Evolutionary conservation across 1,284 basidiomycete species (phyloP), one percentile per base, ranked within the genome.

Genomic region (Leccinum fuscescens): DNA sequence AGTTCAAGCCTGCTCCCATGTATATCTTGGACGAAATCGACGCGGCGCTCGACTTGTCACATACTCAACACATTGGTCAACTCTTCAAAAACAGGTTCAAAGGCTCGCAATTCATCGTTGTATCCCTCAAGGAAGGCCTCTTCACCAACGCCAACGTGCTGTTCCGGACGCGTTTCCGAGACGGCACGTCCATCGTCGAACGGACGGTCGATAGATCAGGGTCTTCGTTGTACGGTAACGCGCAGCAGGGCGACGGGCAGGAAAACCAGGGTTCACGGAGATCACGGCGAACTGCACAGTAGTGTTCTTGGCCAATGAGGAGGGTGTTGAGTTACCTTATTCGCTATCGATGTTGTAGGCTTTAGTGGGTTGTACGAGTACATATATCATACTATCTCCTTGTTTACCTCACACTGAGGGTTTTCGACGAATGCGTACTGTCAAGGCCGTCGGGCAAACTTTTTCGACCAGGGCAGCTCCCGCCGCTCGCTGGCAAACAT

Each of bases 1-100:
- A 98, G 76, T 98, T 98, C 85, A 98, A 98, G 74, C 95, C 96
- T 2, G 96, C 96, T n/a, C 97, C 95, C 0, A 96, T 99, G 94
- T 98, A 99, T 76, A 98, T 99, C 71, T 84, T 99, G 22, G 97
- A 99, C 78, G 97, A 99, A 78, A 97, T 99, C 68, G 95, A 98
- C 76, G 94, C 96, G 0, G 96, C 96, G 5, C 85, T 98, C 50
- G 96, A 99, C 78, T 79, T 98, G 22, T 95, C 93, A 53, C 96
- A 98, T 71, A 98, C 96, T 7, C 91, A 97, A 71, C 94, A 98
- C 76, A 98, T 99, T 64, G 96, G 96, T 24, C 94, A 96, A 68
- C 85, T 98, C 15, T 98, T 98, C 85, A 85, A 92, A 54, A 96
- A 90, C 52, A 87, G 97, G n/a, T 99, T 99, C 84, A 94, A 94